Evolutionary conservation across 208 protist species (phyloP), one percentile per base, ranked within the genome.

Genomic region (Leishmania braziliensis): DNA sequence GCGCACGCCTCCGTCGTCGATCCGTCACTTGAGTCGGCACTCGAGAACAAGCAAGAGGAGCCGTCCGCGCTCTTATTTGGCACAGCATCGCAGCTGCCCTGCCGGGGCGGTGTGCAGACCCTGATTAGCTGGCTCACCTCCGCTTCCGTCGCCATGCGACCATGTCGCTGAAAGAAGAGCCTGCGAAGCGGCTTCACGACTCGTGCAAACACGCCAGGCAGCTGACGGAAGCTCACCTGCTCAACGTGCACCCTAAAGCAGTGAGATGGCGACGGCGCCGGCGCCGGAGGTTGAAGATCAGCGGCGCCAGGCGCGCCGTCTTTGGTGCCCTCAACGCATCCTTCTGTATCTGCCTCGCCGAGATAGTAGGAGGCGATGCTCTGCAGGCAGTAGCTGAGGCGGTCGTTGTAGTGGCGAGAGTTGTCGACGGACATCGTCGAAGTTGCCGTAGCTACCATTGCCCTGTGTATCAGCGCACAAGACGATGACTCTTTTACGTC

Each of bases 161-260:
- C 66, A 77, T 92, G 66, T n/a, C 18, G 9, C 3, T 79, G 53
- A 75, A 89, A 96, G 79, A 93, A 95, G 20, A 72, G 75, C 3
- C 89, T 80, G 20, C 93, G 88, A 77, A 92, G 82, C 60, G 81
- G 77, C 84, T 96, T 96, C 8, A 93, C 70, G 8, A 80, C 76
- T 16, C 75, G 82, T 36, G 90, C 84, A 39, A 92, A 79, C 6
- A 93, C 77, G 0, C 84, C 76, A 10, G 93, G 93, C 26, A 95
- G 75, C 16, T 88, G 82, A 29, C 71, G 58, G 46, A 83, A 89
- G 14, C 70, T 8, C 5, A 48, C 48, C 29, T 75, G 66, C 29
- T 74, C 39, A 20, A 85, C 63, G 39, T 23, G 46, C 5, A 77
- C 73, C n/a, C 71, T 62, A 39, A 58, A 70, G 48, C 33, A 56